These are phyloP conservation scores for Perkinsus olseni DNA, from an alignment of 169 alveolate species.

Conservation along the genomic window DNA sequence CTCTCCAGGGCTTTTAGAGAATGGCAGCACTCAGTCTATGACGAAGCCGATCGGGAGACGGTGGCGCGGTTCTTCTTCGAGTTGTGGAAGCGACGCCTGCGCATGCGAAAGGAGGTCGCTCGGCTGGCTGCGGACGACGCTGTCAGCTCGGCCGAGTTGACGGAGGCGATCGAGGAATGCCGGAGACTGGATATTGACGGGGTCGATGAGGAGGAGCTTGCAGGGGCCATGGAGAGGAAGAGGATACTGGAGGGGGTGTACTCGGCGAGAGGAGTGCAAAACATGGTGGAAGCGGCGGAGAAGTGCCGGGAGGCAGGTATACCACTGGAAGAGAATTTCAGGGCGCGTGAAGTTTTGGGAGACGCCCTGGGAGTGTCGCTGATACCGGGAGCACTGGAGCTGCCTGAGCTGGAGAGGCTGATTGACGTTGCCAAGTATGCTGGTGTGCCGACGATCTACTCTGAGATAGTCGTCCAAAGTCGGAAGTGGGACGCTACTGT, in stretches of 20 bases:
- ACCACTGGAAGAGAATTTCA: background rate
- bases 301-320: background rate
- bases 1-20: background rate
- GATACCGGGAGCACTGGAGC: background rate
- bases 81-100: background rate
- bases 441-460: background rate
- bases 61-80: background rate
- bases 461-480: background rate
- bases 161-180: background rate
- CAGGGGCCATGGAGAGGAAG: background rate
- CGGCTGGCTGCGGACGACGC: background rate
- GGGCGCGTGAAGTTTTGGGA: background rate
- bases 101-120: background rate
- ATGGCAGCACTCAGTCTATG: background rate
- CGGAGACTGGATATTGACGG: background rate
- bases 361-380: background rate
- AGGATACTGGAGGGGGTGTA: background rate
- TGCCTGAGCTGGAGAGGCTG: background rate
- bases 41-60: background rate
- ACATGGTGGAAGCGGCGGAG: background rate
- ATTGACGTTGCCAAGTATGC: background rate
- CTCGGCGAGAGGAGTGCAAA: background rate
- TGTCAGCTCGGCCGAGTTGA: background rate
- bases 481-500: background rate
- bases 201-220: background rate